phyloP scores from a whole-genome alignment of 257 asterid genomes.

The Plantago ovata region DNA sequence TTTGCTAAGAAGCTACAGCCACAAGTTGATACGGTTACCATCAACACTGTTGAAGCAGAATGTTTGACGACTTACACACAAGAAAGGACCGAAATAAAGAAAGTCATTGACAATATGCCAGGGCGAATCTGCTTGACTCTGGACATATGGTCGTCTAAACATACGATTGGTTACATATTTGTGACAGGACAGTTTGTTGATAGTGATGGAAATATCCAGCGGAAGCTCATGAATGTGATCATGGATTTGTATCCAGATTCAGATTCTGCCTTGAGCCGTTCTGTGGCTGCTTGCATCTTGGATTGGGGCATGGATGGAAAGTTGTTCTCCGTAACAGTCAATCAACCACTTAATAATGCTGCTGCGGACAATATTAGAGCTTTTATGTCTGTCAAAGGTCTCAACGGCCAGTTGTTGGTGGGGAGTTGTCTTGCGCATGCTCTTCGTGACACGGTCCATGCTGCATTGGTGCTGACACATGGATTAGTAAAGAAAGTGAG shows the following conservation, averaged over 20 bases:
- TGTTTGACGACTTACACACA: slow-evolving; percentile 82
- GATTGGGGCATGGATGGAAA: slow-evolving; percentile 87
- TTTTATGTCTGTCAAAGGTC: slow-evolving; percentile 78
- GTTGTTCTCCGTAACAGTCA: slow-evolving; percentile 70
- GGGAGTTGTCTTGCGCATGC: slow-evolving; percentile 80
- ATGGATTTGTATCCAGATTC: slow-evolving; percentile 91
- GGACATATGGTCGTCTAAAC: slow-evolving; percentile 79
- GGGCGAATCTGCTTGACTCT: slow-evolving; percentile 77
- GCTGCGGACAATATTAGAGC: slow-evolving; percentile 67
- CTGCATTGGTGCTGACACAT: slow-evolving; percentile 41
- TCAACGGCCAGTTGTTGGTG: slow-evolving; percentile 72
- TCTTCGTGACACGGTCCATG: slow-evolving; percentile 56
- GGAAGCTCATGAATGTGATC: slow-evolving; percentile 74
- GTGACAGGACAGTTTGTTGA: slow-evolving; percentile 82
- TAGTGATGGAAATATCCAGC: slow-evolving; percentile 83
- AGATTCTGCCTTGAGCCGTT: slow-evolving; percentile 76
- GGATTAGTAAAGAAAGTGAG: slow-evolving; percentile 65
- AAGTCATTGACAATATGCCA: slow-evolving; percentile 66
- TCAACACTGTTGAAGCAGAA: slow-evolving; percentile 86
- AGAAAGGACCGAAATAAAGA: slow-evolving; percentile 70
- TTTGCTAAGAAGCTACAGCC: slow-evolving; percentile 87
- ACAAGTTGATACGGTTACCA: slow-evolving; percentile 88
- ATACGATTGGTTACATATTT: slow-evolving; percentile 61
- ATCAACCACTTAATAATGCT: slow-evolving; percentile 52
- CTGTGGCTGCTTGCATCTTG: slow-evolving; percentile 79